Evolutionary conservation across 1,284 basidiomycete genomes (phyloP).

Genomic region (Fistulina hepatica): DNA sequence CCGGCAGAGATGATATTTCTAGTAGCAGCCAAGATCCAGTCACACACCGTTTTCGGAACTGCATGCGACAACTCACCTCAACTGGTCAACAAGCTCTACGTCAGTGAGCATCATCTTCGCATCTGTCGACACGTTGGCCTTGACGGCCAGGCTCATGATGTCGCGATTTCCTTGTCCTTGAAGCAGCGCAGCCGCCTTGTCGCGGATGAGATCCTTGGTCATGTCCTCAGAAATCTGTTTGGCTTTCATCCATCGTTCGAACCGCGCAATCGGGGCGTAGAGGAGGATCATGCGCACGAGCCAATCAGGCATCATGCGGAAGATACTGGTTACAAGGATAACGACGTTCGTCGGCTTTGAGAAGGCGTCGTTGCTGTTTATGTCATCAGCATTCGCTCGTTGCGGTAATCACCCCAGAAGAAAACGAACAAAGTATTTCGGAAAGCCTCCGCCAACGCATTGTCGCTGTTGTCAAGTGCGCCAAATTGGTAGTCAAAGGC

Average conservation of each 20-base stretch:
- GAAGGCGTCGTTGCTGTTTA: too few relatives aligned
- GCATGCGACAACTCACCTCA: conserved; percentile 22
- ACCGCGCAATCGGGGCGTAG: conserved; percentile 9
- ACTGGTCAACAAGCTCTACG: conserved; percentile 42
- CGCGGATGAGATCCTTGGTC: conserved; percentile 15
- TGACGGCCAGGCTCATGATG: conserved; percentile 29
- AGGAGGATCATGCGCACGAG: conserved; percentile 12
- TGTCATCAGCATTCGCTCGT: too few relatives aligned
- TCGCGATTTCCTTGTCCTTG: conserved; percentile 16
- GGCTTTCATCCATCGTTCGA: conserved; percentile 12
- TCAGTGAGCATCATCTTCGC: conserved; percentile 34
- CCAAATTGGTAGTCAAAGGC: conserved; percentile 18
- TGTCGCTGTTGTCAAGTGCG: conserved; percentile 15
- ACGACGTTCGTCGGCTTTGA: too few relatives aligned
- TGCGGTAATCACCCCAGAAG: too few relatives aligned
- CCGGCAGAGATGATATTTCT: conserved; percentile 35
- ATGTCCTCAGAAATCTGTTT: conserved; percentile 12
- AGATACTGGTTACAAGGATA: too few relatives aligned
- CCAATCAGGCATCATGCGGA: conserved; percentile 12
- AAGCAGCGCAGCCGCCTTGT: conserved; percentile 15
- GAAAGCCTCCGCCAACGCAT: conserved; percentile 11
- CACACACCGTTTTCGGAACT: background rate
- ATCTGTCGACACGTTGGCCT: conserved; percentile 39
- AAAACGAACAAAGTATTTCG: conserved; percentile 14
- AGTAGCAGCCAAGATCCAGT: background rate